phyloP scores from a whole-genome alignment of 805 yeast species.

The Teunomyces barrocoloradensis region DNA sequence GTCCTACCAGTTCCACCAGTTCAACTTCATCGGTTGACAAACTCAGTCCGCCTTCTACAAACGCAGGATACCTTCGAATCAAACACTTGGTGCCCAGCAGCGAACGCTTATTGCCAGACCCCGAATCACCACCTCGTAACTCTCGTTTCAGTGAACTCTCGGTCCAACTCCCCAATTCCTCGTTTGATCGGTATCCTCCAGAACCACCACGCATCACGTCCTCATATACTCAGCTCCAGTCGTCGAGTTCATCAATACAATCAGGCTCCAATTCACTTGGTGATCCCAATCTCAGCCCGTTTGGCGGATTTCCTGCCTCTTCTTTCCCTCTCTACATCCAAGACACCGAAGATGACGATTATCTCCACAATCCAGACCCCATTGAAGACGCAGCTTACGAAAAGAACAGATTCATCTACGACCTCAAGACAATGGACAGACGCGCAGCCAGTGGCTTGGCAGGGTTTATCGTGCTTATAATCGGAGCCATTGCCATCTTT shows the following conservation, averaged over 20 bases:
- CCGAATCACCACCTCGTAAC: background rate
- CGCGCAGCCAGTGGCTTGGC: constrained; percentile 20
- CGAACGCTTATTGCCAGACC: background rate
- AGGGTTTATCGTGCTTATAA: constrained; percentile 18
- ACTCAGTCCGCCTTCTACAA: background rate
- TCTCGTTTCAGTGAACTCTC: background rate
- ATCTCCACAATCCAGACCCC: constrained; percentile 30
- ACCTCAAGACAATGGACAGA: constrained; percentile 24
- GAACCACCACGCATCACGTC: background rate
- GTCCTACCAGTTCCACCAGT: background rate
- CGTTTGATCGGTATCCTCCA: background rate
- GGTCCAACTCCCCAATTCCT: background rate
- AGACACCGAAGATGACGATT: constrained; percentile 27
- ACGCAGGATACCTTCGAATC: background rate
- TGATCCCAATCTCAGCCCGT: constrained; percentile 30
- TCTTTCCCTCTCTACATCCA: constrained; percentile 29
- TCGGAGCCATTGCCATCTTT: constrained; percentile 18
- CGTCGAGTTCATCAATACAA: background rate
- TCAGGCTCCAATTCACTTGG: background rate
- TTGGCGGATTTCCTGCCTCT: constrained; percentile 29
- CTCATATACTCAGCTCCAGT: background rate
- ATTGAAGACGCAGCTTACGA: constrained; percentile 28
- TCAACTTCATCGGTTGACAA: background rate
- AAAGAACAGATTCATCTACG: constrained; percentile 23
- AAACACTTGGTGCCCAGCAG: constrained; percentile 1